These are phyloP conservation scores for Balakata baccata DNA, from an alignment of 345 rosid species.

Conservation along the genomic window DNA sequence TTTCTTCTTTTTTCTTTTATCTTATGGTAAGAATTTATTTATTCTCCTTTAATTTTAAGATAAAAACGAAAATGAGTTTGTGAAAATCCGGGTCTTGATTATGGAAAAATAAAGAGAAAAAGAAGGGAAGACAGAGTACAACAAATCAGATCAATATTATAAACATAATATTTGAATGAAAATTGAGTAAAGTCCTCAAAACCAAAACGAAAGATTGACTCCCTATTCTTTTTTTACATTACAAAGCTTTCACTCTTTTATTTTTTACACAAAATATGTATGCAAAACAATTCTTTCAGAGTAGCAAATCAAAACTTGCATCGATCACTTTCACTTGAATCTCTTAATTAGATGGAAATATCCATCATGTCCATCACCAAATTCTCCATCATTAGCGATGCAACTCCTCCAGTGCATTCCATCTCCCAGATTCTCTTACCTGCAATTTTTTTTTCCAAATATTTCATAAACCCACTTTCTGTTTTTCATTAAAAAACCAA, in stretches of 20 bases:
- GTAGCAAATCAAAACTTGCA: background rate
- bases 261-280: background rate
- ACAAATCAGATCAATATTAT: background rate
- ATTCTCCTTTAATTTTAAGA: no score
- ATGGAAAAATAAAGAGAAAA: background rate
- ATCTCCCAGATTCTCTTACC: conserved; percentile 22
- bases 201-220: background rate
- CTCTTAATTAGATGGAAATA: conserved; percentile 31
- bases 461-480: background rate
- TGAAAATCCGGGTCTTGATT: background rate
- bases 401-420: conserved; percentile 33
- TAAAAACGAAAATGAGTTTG: no score
- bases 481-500: no score
- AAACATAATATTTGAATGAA: conserved; percentile 2
- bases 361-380: conserved; percentile 41
- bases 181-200: background rate
- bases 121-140: background rate
- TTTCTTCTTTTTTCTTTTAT: no score
- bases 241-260: background rate
- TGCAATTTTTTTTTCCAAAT: conserved; percentile 4
- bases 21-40: no score
- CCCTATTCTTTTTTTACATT: background rate
- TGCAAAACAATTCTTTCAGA: background rate
- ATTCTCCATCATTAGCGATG: conserved; percentile 53
- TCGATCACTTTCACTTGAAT: background rate